Base-by-base conservation (phyloP, 1,284 basidiomycete species). In the Butyriboletus appendiculatus region DNA sequence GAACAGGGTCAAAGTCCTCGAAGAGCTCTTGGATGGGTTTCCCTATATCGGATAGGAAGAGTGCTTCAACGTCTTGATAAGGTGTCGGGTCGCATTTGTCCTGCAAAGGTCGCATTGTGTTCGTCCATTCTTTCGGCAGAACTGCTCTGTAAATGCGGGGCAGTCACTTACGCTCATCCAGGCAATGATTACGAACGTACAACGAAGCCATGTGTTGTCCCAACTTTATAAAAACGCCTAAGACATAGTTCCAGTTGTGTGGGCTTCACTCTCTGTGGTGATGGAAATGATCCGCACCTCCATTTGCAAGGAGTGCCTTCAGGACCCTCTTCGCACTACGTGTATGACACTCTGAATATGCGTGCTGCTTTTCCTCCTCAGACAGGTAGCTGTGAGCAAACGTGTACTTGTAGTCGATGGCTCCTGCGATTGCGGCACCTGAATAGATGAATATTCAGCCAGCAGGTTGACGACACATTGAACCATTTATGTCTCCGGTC, bases 151-250 rank as follows among this genome's bases (percentile, higher is more conserved):
- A 58, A 50, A 64, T 34, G 10, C 14, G 20, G 32, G 50, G 44
- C 58, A 51, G 50, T 40, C 30, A 45, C 22, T 14, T 15, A 24
- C 46, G 10, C 12, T n/a, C 9, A 32, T 16, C 16, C 9, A 39
- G 44, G 55, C 4, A 49, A 35, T 8, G n/a, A n/a, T 24, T 37
- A 22, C 15, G 26, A 24, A 75, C 81, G 62, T 61, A 83, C 72
- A 90, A 63, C 14, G 87, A 88, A 32, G 86, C 81, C 67, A 99
- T 85, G 71, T 97, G 94, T 69, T 97, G 94, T 2, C 94, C 95
- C 57, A 96, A 73, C 69, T 97, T 97, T 70, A 97, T 95, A 70
- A 94, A 97, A 37, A 96, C 85, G 15, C 94, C 92, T 78, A 38
- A 38, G 48, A 39, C 16, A 52, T 8, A 4, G 22, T 34, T 32